Percentiles rank a stretch among this genome's conserved stretches.
These are phyloP conservation scores for Gyrodon lividus DNA, from an alignment of 768 basidiomycete genomes.

Conservation along the genomic window DNA sequence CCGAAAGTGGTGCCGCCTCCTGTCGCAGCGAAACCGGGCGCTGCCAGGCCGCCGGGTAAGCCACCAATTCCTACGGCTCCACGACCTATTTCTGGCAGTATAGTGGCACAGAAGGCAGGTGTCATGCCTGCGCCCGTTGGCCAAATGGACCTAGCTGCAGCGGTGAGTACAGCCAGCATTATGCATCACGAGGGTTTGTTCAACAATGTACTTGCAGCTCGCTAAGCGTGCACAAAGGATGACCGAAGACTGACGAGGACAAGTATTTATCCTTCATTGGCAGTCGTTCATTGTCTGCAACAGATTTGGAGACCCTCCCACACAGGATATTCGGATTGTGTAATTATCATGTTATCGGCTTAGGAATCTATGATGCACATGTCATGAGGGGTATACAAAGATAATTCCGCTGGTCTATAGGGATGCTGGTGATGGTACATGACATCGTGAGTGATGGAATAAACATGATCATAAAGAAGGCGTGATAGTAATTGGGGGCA, in stretches of 20 bases:
- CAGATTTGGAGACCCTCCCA: slow-evolving; percentile 1
- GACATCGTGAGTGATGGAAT: slow-evolving; percentile 3
- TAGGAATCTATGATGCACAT: slow-evolving; percentile 13
- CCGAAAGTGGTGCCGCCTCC: slow-evolving; percentile 63
- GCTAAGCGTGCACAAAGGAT: slow-evolving; percentile 75
- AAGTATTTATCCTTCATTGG: neutral
- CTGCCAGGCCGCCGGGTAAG: slow-evolving; percentile 51
- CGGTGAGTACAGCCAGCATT: slow-evolving; percentile 45
- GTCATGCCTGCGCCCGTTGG: slow-evolving; percentile 47
- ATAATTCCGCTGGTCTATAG: slow-evolving; percentile 25
- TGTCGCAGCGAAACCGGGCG: slow-evolving; percentile 51
- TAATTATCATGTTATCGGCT: slow-evolving; percentile 14
- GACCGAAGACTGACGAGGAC: slow-evolving; percentile 41
- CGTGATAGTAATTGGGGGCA: slow-evolving; percentile 47
- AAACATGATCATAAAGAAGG: slow-evolving; percentile 31
- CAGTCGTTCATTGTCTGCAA: neutral
- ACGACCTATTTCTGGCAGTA: slow-evolving; percentile 41
- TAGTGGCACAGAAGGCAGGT: slow-evolving; percentile 38
- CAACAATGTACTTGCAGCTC: slow-evolving; percentile 43
- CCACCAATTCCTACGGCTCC: slow-evolving; percentile 63
- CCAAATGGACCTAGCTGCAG: slow-evolving; percentile 82
- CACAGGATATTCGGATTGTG: slow-evolving; percentile 8
- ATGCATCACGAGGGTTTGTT: neutral
- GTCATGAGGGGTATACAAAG: slow-evolving; percentile 26
- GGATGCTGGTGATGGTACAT: slow-evolving; percentile 14